Base-by-base conservation (phyloP, 2,329 filamentous ascomycete genomes). In the Pyrenophora tritici-repentis region DNA sequence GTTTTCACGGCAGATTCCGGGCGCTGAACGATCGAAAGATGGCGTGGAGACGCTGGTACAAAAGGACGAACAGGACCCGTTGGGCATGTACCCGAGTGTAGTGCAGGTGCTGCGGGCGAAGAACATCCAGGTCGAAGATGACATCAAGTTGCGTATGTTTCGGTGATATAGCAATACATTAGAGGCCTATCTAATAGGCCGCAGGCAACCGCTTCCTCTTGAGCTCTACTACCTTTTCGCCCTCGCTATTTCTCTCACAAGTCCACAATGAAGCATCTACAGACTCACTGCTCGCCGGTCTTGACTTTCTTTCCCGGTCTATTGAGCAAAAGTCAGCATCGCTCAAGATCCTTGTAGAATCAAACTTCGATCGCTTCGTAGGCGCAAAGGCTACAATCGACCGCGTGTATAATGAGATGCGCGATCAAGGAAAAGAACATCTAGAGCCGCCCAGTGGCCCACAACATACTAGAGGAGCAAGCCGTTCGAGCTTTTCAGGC, bases 291-390 rank as follows among this genome's bases (percentile, higher is more conserved):
- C 80, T 96, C 10, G 81, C 84, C 41, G 95, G 94, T 3, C 83
- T 99, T 16, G 89, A 96, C 61, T 86, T 89, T 52, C 83, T 99
- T 16, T 94, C 91, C 14, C 84, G 85, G 55, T 97, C 93, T 1
- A 99, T 99, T 66, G 94, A 97, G 67, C 90, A 97, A 75, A 99
- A 99, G 74, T 97, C 93, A 0, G 94, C 93, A 0, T 97, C 92
- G 3, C 83, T 99, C 55, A 99, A 99, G 72, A 89, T 96, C 9
- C 82, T 99, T 14, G 94, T 99, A 18, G 94, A 99, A 74, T 93
- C 90, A 58, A 99, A 99, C 73, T 99, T 99, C 70, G 95, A 99
- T 75, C 88, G 93, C 60, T 99, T 99, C 77, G 94, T 99, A 48
- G 88, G 91, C 57, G 94, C 94, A 36, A 99, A 99, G 74, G 90